Percentiles rank a stretch among this genome's conserved stretches.
Evolutionary conservation across 768 basidiomycete genomes (phyloP).

Genomic region (Termitomyces eurrhizus): DNA sequence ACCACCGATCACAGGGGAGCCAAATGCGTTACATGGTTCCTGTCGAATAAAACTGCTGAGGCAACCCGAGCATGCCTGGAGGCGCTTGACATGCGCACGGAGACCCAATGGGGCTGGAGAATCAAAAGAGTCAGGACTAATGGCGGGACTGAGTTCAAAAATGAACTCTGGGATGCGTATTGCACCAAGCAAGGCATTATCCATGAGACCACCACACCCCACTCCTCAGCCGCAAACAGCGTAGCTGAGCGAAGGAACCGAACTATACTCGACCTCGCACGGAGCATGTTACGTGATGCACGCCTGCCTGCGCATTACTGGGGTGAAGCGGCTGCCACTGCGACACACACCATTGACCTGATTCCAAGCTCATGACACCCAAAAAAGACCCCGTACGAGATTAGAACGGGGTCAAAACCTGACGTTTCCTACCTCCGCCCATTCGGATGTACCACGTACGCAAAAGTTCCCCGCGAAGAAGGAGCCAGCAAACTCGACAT

Average conservation of each 20-base stretch:
- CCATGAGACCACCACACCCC: background rate
- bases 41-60: background rate
- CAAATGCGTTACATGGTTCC: background rate
- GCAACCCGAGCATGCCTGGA: background rate
- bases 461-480: background rate
- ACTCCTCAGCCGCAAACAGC: background rate
- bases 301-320: background rate
- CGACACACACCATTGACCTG: background rate
- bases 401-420: background rate
- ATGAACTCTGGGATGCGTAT: background rate
- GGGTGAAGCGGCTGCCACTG: background rate
- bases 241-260: background rate
- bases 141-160: background rate
- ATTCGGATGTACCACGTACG: background rate
- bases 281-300: background rate
- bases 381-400: background rate
- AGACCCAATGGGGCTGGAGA: background rate
- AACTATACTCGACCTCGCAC: background rate
- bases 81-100: background rate
- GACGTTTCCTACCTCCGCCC: background rate
- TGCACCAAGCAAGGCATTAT: background rate
- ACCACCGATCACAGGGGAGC: background rate
- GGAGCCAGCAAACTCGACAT: background rate
- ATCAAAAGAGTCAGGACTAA: background rate
- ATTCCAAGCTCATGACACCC: background rate